phyloP scores from a whole-genome alignment of 805 yeast species.

The Myxozyma sirexii region DNA sequence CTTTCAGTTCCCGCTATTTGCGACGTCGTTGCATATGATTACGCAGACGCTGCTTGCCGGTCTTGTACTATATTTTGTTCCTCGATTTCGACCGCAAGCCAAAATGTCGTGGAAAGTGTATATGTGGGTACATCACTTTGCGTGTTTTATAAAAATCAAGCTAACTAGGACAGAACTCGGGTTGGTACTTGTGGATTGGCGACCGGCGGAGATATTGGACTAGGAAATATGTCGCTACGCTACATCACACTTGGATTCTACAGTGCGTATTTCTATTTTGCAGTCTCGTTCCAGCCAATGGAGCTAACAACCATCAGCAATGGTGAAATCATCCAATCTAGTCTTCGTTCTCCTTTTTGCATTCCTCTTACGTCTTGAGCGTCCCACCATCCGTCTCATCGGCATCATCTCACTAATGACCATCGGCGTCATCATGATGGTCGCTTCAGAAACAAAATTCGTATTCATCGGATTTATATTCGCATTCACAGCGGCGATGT shows the following conservation, averaged over 20 bases:
- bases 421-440: conserved; percentile 86
- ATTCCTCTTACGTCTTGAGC: conserved; percentile 75
- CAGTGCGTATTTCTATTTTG: conserved; percentile 47
- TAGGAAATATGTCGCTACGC: conserved; percentile 81
- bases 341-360: conserved; percentile 91
- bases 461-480: conserved; percentile 64
- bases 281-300: background rate
- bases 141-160: conserved; percentile 7
- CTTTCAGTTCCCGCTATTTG: conserved; percentile 79
- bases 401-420: conserved; percentile 79
- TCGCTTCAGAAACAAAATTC: conserved; percentile 43
- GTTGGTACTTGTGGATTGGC: conserved; percentile 86
- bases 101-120: conserved; percentile 28
- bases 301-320: conserved; percentile 38
- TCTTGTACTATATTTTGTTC: conserved; percentile 49
- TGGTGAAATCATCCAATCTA: conserved; percentile 86
- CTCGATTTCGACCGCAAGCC: conserved; percentile 50
- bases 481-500: conserved; percentile 75
- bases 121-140: conserved; percentile 13
- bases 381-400: conserved; percentile 65
- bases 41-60: conserved; percentile 61
- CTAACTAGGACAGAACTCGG: conserved; percentile 49
- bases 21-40: conserved; percentile 84
- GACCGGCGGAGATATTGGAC: conserved; percentile 90
- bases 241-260: conserved; percentile 80